These are phyloP conservation scores for Saccharomyces kudriavzevii DNA, from an alignment of 805 yeast genomes.

Conservation along the genomic window DNA sequence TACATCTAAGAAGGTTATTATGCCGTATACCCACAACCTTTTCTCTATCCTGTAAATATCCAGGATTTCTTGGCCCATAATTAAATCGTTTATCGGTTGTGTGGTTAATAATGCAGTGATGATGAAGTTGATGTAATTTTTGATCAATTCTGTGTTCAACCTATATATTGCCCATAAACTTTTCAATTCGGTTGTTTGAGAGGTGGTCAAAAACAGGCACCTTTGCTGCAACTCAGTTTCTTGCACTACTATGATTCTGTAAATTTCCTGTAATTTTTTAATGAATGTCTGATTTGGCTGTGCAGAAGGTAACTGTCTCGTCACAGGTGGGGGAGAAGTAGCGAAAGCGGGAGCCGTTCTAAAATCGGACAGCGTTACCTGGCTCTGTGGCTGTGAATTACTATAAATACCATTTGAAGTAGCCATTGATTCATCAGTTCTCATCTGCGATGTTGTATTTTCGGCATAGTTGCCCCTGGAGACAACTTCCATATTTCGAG, in stretches of 20 bases:
- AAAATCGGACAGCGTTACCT: background rate
- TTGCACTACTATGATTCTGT: conserved; percentile 56
- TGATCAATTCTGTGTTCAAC: conserved; percentile 54
- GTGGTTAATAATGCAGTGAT: conserved; percentile 67
- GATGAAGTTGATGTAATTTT: conserved; percentile 64
- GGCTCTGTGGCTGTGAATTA: background rate
- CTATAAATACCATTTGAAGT: background rate
- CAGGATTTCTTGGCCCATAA: conserved; percentile 60
- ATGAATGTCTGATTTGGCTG: conserved; percentile 42
- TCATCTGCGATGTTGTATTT: background rate
- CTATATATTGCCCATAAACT: conserved; percentile 68
- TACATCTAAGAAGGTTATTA: conserved; percentile 72
- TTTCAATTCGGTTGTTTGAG: conserved; percentile 48
- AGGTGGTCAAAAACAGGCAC: conserved; percentile 52
- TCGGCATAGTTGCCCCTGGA: background rate
- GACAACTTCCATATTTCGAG: background rate
- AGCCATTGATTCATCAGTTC: background rate
- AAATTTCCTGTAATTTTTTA: conserved; percentile 64
- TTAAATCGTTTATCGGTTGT: conserved; percentile 38
- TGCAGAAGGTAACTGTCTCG: conserved; percentile 8
- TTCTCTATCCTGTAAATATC: conserved; percentile 71
- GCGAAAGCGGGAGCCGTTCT: background rate
- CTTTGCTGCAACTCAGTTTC: conserved; percentile 65
- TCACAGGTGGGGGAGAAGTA: background rate
- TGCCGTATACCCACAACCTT: conserved; percentile 80